These are phyloP conservation scores for Gonapodya sp. DNA, from an alignment of 192 early-diverging fungal genomes.

Conservation along the genomic window DNA sequence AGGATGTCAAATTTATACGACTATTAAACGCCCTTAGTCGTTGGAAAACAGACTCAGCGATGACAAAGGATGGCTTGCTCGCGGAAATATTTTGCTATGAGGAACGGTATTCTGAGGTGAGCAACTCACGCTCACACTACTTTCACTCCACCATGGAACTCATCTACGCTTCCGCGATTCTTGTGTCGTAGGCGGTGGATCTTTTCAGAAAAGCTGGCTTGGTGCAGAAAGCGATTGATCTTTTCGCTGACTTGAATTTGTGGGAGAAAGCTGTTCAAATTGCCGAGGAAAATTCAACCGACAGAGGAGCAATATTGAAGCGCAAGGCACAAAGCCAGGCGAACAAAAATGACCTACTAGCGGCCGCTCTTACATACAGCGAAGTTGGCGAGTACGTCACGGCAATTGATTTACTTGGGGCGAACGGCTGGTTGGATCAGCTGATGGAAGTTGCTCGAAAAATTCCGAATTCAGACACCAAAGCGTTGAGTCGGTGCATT, in stretches of 20 bases:
- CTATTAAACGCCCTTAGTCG: constrained; percentile 24
- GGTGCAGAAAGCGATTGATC: constrained; percentile 41
- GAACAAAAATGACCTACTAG: constrained; percentile 41
- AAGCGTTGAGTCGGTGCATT: constrained; percentile 32
- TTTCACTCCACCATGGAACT: too few species aligned
- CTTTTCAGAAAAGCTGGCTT: constrained; percentile 34
- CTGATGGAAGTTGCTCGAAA: constrained; percentile 34
- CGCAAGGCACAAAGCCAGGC: constrained; percentile 46
- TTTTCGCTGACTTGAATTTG: constrained; percentile 47
- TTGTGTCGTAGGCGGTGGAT: constrained; percentile 32
- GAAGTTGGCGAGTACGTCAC: constrained; percentile 45
- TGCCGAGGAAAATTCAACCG: constrained; percentile 33
- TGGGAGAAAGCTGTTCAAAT: constrained; percentile 46
- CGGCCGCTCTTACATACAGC: constrained; percentile 43
- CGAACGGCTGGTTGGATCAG: constrained; percentile 34
- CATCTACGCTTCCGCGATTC: background rate
- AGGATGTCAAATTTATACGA: constrained; percentile 36
- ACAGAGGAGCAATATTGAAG: constrained; percentile 34
- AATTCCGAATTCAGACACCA: constrained; percentile 24
- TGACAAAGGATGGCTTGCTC: constrained; percentile 26
- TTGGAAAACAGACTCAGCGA: constrained; percentile 28
- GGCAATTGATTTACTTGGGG: constrained; percentile 44
- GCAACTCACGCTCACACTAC: too few species aligned
- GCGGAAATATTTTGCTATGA: constrained; percentile 36
- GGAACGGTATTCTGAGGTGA: constrained; percentile 41